These are phyloP conservation scores for Evernia prunastri DNA, from an alignment of 495 filamentous ascomycete species.

Conservation along the genomic window DNA sequence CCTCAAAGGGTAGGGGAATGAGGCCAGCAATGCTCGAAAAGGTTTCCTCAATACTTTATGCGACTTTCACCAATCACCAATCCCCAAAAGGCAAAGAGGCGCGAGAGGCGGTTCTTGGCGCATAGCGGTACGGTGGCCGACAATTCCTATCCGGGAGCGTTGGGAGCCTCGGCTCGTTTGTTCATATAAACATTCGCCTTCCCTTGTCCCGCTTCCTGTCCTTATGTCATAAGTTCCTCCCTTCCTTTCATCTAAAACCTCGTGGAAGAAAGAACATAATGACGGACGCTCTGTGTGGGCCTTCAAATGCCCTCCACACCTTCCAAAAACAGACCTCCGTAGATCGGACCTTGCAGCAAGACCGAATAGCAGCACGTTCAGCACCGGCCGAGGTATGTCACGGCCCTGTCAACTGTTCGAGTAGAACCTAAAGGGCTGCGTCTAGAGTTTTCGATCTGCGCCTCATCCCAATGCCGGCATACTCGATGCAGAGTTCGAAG, in stretches of 20 bases:
- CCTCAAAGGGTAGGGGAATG: background rate
- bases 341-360: slow-evolving; percentile 80
- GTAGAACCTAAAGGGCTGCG: slow-evolving; percentile 20
- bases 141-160: no score
- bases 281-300: slow-evolving; percentile 80
- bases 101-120: background rate
- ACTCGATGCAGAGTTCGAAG: slow-evolving; percentile 63
- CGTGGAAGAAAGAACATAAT: slow-evolving; percentile 37
- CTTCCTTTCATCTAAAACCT: background rate
- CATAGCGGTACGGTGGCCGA: background rate
- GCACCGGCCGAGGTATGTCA: slow-evolving; percentile 48
- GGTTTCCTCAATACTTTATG: background rate
- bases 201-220: background rate
- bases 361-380: slow-evolving; percentile 54
- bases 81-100: background rate
- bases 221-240: background rate
- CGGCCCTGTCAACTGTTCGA: slow-evolving; percentile 22
- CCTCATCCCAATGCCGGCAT: slow-evolving; percentile 47
- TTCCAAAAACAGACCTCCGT: slow-evolving; percentile 73
- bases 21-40: slow-evolving; percentile 3
- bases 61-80: background rate
- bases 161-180: background rate
- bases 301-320: slow-evolving; percentile 80
- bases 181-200: background rate
- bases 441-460: slow-evolving; percentile 56